phyloP scores from a whole-genome alignment of 108 stramenopile species.

The Cyclotella sp. region DNA sequence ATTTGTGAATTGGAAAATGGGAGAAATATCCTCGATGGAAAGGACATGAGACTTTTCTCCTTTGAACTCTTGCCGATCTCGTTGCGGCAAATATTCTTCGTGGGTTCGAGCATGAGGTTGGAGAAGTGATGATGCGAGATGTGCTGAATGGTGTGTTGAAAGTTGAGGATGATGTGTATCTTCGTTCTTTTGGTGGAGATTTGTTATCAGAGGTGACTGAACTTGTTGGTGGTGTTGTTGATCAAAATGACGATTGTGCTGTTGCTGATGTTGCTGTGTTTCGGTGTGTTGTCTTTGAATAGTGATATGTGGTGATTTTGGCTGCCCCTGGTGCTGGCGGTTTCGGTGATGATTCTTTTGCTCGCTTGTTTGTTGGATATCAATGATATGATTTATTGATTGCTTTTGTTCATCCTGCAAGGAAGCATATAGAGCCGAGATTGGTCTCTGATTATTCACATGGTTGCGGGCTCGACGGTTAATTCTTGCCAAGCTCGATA shows the following conservation, averaged over 20 bases:
- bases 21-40: conserved; percentile 42
- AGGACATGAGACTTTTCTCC: conserved; percentile 36
- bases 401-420: neutral
- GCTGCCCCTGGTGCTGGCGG: neutral
- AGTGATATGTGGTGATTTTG: too few species aligned
- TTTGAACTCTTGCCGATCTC: neutral
- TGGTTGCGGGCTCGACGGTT: neutral
- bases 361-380: neutral
- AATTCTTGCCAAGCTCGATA: neutral
- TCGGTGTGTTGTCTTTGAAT: too few species aligned
- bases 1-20: conserved; percentile 37
- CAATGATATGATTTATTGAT: neutral
- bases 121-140: too few species aligned
- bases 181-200: neutral
- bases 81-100: neutral
- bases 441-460: neutral
- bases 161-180: neutral
- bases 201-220: neutral
- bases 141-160: neutral
- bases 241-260: neutral
- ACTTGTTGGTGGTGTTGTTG: neutral
- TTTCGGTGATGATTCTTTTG: neutral
- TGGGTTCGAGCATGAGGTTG: neutral
- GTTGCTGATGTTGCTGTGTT: too few species aligned
- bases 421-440: neutral